phyloP scores from a whole-genome alignment of 139 green algal genomes.

The Coelastrella sp. region DNA sequence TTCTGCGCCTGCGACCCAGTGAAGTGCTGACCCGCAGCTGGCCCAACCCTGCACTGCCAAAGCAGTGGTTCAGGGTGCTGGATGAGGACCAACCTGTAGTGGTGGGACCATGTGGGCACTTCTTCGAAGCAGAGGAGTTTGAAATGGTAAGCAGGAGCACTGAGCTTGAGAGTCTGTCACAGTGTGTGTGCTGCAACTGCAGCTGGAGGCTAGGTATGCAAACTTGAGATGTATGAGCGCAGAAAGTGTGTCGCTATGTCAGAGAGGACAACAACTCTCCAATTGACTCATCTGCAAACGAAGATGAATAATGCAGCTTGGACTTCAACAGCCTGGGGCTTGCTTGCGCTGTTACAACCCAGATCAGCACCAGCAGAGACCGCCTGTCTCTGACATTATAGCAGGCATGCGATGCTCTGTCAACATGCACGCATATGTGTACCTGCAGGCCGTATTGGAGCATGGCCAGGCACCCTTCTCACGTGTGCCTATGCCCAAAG shows the following conservation, averaged over 20 bases:
- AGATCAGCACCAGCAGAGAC: no score
- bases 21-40: constrained; percentile 75
- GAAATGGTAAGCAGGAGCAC: constrained; percentile 66
- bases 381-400: no score
- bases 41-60: constrained; percentile 61
- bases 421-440: not conserved
- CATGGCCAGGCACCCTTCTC: constrained; percentile 61
- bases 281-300: no score
- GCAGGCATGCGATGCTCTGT: no score
- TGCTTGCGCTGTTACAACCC: no score
- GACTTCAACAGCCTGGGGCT: no score
- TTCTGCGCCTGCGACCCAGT: constrained; percentile 62
- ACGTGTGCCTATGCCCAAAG: constrained; percentile 32
- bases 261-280: no score
- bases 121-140: constrained; percentile 88
- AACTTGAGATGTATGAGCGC: no score
- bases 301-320: no score
- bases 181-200: not conserved
- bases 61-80: constrained; percentile 83
- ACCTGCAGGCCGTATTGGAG: constrained; percentile 55
- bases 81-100: constrained; percentile 76
- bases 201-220: no score
- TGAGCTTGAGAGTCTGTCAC: not conserved
- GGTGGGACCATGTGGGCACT: constrained; percentile 77
- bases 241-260: no score